Base-by-base conservation (phyloP, 352 stramenopile genomes). In the Pythium aquatile region DNA sequence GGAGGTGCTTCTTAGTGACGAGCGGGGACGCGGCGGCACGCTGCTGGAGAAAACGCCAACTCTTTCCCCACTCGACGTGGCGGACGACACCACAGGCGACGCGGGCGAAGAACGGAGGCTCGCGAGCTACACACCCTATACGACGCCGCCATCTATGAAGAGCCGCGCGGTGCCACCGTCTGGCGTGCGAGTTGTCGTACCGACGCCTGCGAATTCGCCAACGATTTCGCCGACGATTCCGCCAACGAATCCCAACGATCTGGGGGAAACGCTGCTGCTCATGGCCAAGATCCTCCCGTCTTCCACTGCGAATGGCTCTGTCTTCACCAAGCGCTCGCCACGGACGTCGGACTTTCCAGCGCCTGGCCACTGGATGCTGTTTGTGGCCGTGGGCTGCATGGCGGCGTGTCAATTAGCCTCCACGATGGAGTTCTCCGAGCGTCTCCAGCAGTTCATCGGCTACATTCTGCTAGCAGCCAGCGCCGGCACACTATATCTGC, bases 201-300 rank as follows among this genome's bases (percentile, higher is more conserved):
- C 47, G 13, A 52, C 24, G 24, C 46, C 40, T 5, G n/a, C 40
- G 40, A 48, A 20, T 48, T 48, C 40, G 13, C 40, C 46, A 54
- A 54, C 47, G 20, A 54, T 24, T 24, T 24, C 24, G 14, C 24
- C 47, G 35, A 54, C 47, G 8, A 35, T 20, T 54, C 7, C 24
- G 24, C 10, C 47, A 54, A 33, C 47, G 14, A 48, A 26, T 5
- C 35, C 35, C 37, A 20, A 78, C 48, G 74, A 88, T 48, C 68
- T 89, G 10, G 80, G 78, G 48, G 82, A 91, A 58, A 60, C 81
- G n/a, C 68, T 89, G 14, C 68, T 91, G 28, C 61, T 71, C 3
- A 40, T 81, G 11, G 66, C 72, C 14, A 70, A 69, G 28, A 67
- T 84, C 44, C 48, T 68, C 28, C 65, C 60, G 9, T n/a, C 52